Conservation (phyloP, 192 early-diverging fungal genomes). For the Backusella macrospora region DNA sequence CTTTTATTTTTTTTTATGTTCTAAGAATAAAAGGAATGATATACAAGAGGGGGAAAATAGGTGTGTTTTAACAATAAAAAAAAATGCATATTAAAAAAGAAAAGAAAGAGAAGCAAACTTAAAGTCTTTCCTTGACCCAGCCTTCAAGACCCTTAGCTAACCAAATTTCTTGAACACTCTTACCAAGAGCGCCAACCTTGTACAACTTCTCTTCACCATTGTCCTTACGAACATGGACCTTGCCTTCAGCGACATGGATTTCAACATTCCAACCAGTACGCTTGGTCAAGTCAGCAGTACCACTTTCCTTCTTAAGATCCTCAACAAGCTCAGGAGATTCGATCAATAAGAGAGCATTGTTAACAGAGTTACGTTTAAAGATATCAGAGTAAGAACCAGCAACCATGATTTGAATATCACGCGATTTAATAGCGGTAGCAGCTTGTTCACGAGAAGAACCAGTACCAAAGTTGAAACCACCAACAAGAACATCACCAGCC, state of each 20-base stretch:
- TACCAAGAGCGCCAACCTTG: conserved; percentile 69
- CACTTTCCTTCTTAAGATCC: conserved; percentile 61
- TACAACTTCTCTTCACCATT: conserved; percentile 47
- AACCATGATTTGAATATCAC: conserved; percentile 83
- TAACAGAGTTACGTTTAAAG: conserved; percentile 98
- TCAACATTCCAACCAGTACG: conserved; percentile 76
- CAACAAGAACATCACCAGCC: conserved; percentile 82
- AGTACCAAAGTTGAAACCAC: conserved; percentile 96
- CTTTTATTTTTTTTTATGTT: conserved; percentile 3
- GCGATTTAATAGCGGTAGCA: conserved; percentile 89
- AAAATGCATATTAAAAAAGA: background rate
- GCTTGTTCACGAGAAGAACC: conserved; percentile 98
- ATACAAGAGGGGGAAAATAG: background rate
- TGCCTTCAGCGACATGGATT: conserved; percentile 75
- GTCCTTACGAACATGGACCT: conserved; percentile 45
- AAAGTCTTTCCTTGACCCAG: conserved; percentile 85
- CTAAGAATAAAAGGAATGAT: background rate
- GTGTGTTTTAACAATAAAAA: conserved; percentile 1
- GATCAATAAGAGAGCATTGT: conserved; percentile 93
- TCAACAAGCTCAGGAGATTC: conserved; percentile 84
- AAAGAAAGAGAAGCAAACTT: background rate
- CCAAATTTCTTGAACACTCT: conserved; percentile 96
- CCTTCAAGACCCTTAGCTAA: conserved; percentile 92
- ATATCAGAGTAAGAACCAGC: conserved; percentile 96
- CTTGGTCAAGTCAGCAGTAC: conserved; percentile 60